Base-by-base conservation (phyloP, 495 filamentous ascomycete genomes). In the Halenospora varia region DNA sequence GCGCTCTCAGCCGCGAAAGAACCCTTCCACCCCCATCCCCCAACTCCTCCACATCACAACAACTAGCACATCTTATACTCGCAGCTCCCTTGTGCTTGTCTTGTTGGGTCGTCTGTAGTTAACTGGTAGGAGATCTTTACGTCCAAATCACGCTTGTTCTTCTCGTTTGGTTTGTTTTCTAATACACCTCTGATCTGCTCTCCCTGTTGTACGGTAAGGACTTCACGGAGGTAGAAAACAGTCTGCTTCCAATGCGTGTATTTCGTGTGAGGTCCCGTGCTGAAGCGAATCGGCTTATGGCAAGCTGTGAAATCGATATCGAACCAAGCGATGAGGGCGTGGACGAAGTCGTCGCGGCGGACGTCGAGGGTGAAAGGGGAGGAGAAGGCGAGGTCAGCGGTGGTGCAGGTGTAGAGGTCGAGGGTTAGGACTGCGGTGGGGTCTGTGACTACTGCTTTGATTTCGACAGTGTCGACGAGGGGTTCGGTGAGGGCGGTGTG, bases 221-320 rank as follows among this genome's bases (percentile, higher is more conserved):
- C 85, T 60, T 95, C 89, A 55, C 83, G 81, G 48, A 95, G 76
- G 70, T 95, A 95, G 78, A 95, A 93, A 26, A 95, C 90, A 15
- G 90, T 95, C 75, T 95, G 90, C 75, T 95, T 95, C 90, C 90
- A 95, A 79, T 95, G 90, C 13, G 90, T 95, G 69, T 93, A 93
- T 77, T 90, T 92, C 62, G 89, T 88, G 66, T 95, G 90, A 18
- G 90, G 90, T 11, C 90, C 90, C 26, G 90, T 95, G 39, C 87
- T 91, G 75, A 95, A 95, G 60, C 76, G 75, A 67, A 92, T 84
- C 10, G 87, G 86, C 76, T 91, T 89, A 73, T 92, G 91, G 78
- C 93, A 97, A 25, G 91, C 90, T 35, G 88, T 89, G 74, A 98
- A 98, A 60, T 96, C 92, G 62, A 96, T 97, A 70, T 98, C 94